Evolutionary conservation across 164 flowering plant genomes (phyloP).

Genomic region (Sextonia rubra): DNA sequence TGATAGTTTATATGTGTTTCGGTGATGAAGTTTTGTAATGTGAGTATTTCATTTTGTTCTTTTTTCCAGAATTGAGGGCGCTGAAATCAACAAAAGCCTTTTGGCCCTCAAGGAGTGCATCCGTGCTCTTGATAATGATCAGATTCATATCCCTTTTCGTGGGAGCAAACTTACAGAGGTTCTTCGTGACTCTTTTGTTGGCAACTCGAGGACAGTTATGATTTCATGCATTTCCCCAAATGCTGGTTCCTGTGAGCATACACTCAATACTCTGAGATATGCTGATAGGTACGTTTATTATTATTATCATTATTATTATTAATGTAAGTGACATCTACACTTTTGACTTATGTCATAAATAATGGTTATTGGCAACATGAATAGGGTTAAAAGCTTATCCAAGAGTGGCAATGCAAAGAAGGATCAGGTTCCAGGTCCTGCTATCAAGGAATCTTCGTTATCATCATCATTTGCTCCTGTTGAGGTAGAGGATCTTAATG

Average conservation of each 20-base stretch:
- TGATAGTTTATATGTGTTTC: not conserved
- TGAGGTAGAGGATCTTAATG: conserved; percentile 47
- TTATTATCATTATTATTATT: too few species aligned
- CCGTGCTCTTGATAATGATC: conserved; percentile 99
- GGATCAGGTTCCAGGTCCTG: conserved; percentile 43
- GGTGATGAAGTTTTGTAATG: not conserved
- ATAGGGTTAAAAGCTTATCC: conserved; percentile 93
- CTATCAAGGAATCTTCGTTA: conserved; percentile 50
- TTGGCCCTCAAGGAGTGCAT: conserved; percentile 98
- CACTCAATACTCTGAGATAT: conserved; percentile 95
- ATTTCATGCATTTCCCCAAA: conserved; percentile 98
- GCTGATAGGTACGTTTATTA: conserved; percentile 68
- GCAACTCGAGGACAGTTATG: conserved; percentile 98
- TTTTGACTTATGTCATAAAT: not conserved
- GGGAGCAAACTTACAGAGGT: conserved; percentile 99
- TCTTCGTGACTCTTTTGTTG: conserved; percentile 98
- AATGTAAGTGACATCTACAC: not conserved
- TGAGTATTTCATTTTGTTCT: not conserved
- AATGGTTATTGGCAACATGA: conserved; percentile 6
- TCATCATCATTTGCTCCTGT: conserved; percentile 33
- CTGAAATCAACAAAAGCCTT: conserved; percentile 98
- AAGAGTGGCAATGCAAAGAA: conserved; percentile 77
- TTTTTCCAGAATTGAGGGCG: conserved; percentile 86
- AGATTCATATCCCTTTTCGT: conserved; percentile 96
- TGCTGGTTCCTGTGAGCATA: conserved; percentile 98